phyloP scores from a whole-genome alignment of 2,329 filamentous ascomycete species.

The Diaporthe sp. region DNA sequence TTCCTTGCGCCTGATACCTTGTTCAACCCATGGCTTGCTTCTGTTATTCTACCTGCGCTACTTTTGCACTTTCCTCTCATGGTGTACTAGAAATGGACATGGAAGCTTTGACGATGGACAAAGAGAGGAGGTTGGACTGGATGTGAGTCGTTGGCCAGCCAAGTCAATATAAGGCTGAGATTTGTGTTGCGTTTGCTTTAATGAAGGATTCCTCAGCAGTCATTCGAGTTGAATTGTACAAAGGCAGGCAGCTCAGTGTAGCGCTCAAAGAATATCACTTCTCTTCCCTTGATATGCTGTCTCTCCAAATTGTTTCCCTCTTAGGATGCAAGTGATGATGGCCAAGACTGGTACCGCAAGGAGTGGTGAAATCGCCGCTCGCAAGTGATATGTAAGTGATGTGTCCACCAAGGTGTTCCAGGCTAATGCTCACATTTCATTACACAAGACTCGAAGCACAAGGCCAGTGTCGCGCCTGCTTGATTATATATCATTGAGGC shows the following conservation, averaged over 20 bases:
- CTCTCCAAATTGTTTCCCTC: background rate
- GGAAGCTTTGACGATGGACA: slow-evolving; percentile 13
- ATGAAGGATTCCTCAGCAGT: slow-evolving; percentile 19
- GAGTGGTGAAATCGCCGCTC: background rate
- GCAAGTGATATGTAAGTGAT: background rate
- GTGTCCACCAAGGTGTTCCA: background rate
- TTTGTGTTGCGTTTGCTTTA: slow-evolving; percentile 30
- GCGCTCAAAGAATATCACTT: slow-evolving; percentile 34
- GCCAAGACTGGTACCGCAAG: background rate
- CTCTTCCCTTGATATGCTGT: slow-evolving; percentile 7
- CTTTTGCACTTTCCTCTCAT: slow-evolving; percentile 18
- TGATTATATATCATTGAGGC: background rate
- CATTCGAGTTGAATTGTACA: slow-evolving; percentile 28
- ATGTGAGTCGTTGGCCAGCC: slow-evolving; percentile 12
- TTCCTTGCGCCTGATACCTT: slow-evolving; percentile 64
- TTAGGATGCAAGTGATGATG: background rate
- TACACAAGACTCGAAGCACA: background rate
- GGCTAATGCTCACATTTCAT: background rate
- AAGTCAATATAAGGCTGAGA: slow-evolving; percentile 25
- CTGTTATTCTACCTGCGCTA: slow-evolving; percentile 33
- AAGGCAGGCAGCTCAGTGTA: slow-evolving; percentile 23
- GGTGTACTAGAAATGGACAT: slow-evolving; percentile 34
- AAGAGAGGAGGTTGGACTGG: background rate
- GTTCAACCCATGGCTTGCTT: slow-evolving; percentile 59
- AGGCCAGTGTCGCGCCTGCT: background rate